A percentile compares a stretch with the other conserved stretches of the same genome.
Evolutionary conservation across 2,329 filamentous ascomycete genomes (phyloP).

Genomic region (Phyllosticta paracitricarpa): DNA sequence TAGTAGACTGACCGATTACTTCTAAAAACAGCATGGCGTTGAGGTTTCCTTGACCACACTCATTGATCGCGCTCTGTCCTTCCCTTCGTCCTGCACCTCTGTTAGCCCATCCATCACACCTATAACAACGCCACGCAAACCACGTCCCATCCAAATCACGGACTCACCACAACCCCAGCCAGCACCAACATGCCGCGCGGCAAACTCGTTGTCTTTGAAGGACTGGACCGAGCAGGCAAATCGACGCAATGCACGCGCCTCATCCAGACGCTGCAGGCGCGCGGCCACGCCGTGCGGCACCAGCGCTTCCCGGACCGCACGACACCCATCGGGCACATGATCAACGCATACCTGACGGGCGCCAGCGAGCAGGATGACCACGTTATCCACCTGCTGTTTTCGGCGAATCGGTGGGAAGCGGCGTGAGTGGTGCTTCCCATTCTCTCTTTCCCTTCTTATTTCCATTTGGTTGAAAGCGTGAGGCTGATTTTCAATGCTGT

Average conservation of each 20-base stretch:
- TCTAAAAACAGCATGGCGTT: not conserved
- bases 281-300: slow-evolving; percentile 45
- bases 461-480: not conserved
- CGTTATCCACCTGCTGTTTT: slow-evolving; percentile 81
- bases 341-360: slow-evolving; percentile 70
- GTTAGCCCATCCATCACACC: too few relatives aligned
- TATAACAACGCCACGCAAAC: too few relatives aligned
- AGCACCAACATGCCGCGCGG: slow-evolving; percentile 41
- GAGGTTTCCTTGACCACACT: not conserved
- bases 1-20: not conserved
- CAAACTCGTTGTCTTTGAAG: slow-evolving; percentile 74
- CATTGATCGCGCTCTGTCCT: not conserved
- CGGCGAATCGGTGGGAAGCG: slow-evolving; percentile 80
- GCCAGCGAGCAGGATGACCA: slow-evolving; percentile 71
- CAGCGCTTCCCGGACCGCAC: slow-evolving; percentile 71
- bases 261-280: slow-evolving; percentile 40
- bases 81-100: too few relatives aligned
- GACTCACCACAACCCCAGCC: too few relatives aligned
- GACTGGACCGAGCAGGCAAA: slow-evolving; percentile 83
- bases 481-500: not conserved
- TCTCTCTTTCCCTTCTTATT: not conserved
- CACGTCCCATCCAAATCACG: not conserved
- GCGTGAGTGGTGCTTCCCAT: slow-evolving; percentile 22
- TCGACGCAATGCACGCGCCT: slow-evolving; percentile 76
- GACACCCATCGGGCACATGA: slow-evolving; percentile 78